Base-by-base conservation (phyloP, 192 early-diverging fungal species). In the Entrophospora sp. region DNA sequence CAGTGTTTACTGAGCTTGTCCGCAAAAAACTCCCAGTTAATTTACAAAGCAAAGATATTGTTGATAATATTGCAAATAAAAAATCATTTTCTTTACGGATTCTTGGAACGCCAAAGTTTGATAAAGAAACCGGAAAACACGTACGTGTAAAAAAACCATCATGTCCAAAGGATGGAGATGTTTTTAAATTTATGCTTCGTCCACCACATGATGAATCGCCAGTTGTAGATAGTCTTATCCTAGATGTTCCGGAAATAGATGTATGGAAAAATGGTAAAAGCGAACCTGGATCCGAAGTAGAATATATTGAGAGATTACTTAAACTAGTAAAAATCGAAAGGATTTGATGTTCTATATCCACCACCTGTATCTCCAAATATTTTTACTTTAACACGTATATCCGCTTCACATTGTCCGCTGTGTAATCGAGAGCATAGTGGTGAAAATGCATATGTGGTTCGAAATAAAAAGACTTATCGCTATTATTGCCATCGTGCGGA, bases 321-420 rank as follows among this genome's bases (percentile, higher is more conserved):
- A 24, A 24, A n/a, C 5, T 49, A 24, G 20, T 49, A 7, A 49
- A 49, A 10, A 49, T 49, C 20, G 48, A n/a, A 49, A 49, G 48
- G 48, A 7, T 49, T 49, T 49, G 48, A 49, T 49, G 48, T 49
- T 49, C 18, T 49, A 49, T 49, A 49, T n/a, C 48, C 48, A 49
- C 6, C 6, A 9, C 38, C 38, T 40, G 38, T 40, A n/a, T n/a
- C n/a, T n/a, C n/a, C n/a, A n/a, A n/a, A 1, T 5, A 52, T 52
- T 22, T 52, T 52, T 20, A 24, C 49, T 27, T 52, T 52, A 27
- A 52, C n/a, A 52, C 49, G 49, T 52, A 52, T 52, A 52, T 10
- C 49, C 10, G 10, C 14, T 2, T 52, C 49, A 52, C 49, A 52
- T 5, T 52, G n/a, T 10, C 25, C 24, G 22, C 49, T 52, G 10